Conservation (phyloP, 495 filamentous ascomycete genomes). For the Aspergillus taichungensis region DNA sequence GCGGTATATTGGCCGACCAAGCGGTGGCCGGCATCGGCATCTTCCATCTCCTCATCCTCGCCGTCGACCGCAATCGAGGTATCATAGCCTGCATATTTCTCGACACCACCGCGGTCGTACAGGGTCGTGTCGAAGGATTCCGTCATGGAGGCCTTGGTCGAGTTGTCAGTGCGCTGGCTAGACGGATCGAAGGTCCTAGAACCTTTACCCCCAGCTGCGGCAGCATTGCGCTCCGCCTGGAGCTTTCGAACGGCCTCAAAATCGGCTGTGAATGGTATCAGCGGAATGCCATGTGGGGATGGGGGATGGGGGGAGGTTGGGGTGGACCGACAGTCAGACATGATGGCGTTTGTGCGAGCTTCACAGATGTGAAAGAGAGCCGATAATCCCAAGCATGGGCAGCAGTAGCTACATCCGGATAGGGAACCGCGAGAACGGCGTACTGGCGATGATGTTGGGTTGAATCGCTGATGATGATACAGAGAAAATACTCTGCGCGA, state of each 20-base stretch:
- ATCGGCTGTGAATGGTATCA: slow-evolving; percentile 47
- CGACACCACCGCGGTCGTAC: slow-evolving; percentile 71
- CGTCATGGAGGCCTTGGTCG: slow-evolving; percentile 89
- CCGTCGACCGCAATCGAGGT: slow-evolving; percentile 75
- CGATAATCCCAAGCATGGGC: slow-evolving; percentile 22
- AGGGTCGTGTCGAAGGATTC: slow-evolving; percentile 90
- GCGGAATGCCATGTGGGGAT: slow-evolving; percentile 3
- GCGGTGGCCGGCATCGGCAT: slow-evolving; percentile 63
- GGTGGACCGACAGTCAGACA: slow-evolving; percentile 51
- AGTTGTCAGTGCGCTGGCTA: slow-evolving; percentile 79
- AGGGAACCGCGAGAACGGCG: slow-evolving; percentile 23
- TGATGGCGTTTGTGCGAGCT: slow-evolving; percentile 23
- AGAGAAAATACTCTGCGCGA: too few relatives aligned
- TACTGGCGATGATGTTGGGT: slow-evolving; percentile 16
- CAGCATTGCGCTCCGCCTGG: slow-evolving; percentile 88
- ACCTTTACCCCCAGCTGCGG: slow-evolving; percentile 73
- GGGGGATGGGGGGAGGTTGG: slow-evolving; percentile 7
- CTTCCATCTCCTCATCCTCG: slow-evolving; percentile 75
- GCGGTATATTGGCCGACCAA: slow-evolving; percentile 97
- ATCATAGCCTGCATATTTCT: slow-evolving; percentile 89
- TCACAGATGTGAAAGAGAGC: slow-evolving; percentile 18
- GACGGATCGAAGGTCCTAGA: slow-evolving; percentile 79
- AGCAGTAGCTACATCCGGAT: slow-evolving; percentile 38
- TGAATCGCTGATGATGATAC: slow-evolving; percentile 4
- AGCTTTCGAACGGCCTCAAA: slow-evolving; percentile 75